A percentile compares a stretch with the other conserved stretches of the same genome.
Conservation (phyloP, 2,329 filamentous ascomycete species). For the Corynespora cassiicola region DNA sequence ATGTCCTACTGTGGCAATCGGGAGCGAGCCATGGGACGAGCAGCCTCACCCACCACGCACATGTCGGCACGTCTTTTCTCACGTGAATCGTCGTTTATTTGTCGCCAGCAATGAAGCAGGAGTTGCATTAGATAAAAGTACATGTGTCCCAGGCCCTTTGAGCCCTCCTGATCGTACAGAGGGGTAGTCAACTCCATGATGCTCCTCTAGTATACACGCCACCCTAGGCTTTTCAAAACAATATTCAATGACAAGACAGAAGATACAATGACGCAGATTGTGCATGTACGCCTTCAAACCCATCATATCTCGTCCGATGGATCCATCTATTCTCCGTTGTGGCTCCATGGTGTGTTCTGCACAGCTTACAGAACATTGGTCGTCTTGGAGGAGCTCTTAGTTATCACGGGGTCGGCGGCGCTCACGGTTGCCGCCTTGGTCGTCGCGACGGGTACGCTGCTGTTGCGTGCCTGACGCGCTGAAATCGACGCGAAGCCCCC, state of each 20-base stretch:
- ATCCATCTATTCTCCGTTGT: slow-evolving; percentile 4
- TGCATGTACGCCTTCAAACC: too few relatives aligned
- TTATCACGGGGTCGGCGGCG: background rate
- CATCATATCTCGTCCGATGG: slow-evolving; percentile 9
- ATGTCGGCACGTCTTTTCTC: too few relatives aligned
- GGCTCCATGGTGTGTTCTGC: background rate
- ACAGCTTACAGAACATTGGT: slow-evolving; percentile 1
- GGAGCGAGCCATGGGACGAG: too few relatives aligned
- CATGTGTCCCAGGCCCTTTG: too few relatives aligned
- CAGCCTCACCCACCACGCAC: too few relatives aligned
- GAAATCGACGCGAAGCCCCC: slow-evolving; percentile 71
- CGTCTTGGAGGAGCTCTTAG: background rate
- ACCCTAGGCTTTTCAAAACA: slow-evolving; percentile 30
- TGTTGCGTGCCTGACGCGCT: slow-evolving; percentile 40
- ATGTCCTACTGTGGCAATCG: slow-evolving; percentile 17
- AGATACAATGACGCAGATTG: too few relatives aligned
- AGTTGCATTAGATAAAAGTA: too few relatives aligned
- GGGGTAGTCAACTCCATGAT: slow-evolving; percentile 33
- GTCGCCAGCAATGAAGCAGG: background rate
- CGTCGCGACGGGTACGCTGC: slow-evolving; percentile 3
- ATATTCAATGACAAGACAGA: slow-evolving; percentile 26
- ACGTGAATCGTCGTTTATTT: too few relatives aligned
- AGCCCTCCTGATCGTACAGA: slow-evolving; percentile 20
- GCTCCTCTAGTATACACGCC: slow-evolving; percentile 38
- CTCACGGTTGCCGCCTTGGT: background rate